Base-by-base conservation (phyloP, 768 basidiomycete species). In the Naganishia friedmannii region DNA sequence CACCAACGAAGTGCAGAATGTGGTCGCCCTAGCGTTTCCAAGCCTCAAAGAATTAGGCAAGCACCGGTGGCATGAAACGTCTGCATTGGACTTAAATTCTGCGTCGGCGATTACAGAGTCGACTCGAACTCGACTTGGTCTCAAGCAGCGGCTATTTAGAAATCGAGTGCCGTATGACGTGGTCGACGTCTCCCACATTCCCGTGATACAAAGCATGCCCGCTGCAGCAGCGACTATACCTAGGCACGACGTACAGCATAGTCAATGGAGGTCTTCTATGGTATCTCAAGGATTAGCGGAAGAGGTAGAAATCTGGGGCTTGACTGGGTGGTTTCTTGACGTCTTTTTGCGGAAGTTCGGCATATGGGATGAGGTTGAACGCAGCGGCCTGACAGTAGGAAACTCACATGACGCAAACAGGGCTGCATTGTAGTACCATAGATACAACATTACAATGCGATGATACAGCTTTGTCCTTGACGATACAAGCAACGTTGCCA, bases 271-370 rank as follows among this genome's bases (percentile, higher is more conserved):
- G 9, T 23, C 28, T 0, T 37, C 37, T n/a, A 19, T 54, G n/a
- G 45, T 23, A 29, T 54, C 46, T 9, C 29, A 34, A 26, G 34
- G 21, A 7, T 21, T 34, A 10, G 58, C 26, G 28, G 48, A 65
- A 0, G 53, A 53, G 39, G 53, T 79, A 63, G 76, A 80, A 66
- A 70, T 80, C 0, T 80, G 79, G 79, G 79, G 79, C 0, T 53
- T 80, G 67, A 77, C 74, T 29, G 79, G 76, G 21, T 80, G 79
- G 79, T 76, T 78, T 48, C 66, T 80, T 23, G 77, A 78, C 55
- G 68, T 72, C 15, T 68, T 80, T 65, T 71, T 75, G 12, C 65
- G 70, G 55, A 66, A 68, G 54, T 55, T 75, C 17, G 75, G 77
- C 19, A 75, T 73, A 72, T 70, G 74, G 66, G 39, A 51, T 10